These are phyloP conservation scores for Mariannaea elegans DNA, from an alignment of 2,329 filamentous ascomycete species.

Conservation along the genomic window DNA sequence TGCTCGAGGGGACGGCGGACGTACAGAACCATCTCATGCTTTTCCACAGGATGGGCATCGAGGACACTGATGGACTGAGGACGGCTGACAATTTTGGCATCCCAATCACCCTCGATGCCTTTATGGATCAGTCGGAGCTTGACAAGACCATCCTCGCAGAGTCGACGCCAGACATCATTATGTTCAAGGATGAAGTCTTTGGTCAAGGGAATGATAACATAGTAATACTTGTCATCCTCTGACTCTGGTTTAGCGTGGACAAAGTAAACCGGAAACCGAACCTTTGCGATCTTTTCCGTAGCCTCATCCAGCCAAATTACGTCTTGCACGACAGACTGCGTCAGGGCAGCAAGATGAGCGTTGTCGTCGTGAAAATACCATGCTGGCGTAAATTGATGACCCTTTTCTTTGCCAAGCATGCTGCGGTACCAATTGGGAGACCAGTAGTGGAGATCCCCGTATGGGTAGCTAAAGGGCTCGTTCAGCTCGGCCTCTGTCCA, in stretches of 20 bases:
- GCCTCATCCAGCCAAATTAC: slow-evolving; percentile 18
- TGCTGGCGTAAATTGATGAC: not conserved
- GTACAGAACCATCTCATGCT: slow-evolving; percentile 4
- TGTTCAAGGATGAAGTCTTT: not conserved
- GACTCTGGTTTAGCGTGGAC: not conserved
- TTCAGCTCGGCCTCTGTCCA: not conserved
- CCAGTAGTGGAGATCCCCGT: not conserved
- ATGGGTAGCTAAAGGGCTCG: not conserved
- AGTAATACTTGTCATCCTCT: not conserved
- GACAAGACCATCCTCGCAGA: not conserved
- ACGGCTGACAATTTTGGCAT: not conserved
- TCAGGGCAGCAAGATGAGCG: not conserved
- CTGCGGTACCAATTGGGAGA: not conserved
- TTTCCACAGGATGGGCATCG: not conserved
- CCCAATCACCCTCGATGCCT: not conserved
- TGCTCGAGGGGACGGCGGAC: not conserved
- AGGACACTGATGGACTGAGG: not conserved
- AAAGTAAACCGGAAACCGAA: slow-evolving; percentile 18
- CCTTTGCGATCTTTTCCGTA: not conserved
- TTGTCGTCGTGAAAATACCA: not conserved
- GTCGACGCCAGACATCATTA: slow-evolving; percentile 3
- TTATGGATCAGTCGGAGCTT: not conserved
- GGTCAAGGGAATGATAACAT: not conserved
- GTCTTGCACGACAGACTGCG: slow-evolving; percentile 22
- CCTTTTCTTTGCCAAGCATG: not conserved